Conservation (phyloP, 2,329 filamentous ascomycete genomes). For the Clathrospora elynae region DNA sequence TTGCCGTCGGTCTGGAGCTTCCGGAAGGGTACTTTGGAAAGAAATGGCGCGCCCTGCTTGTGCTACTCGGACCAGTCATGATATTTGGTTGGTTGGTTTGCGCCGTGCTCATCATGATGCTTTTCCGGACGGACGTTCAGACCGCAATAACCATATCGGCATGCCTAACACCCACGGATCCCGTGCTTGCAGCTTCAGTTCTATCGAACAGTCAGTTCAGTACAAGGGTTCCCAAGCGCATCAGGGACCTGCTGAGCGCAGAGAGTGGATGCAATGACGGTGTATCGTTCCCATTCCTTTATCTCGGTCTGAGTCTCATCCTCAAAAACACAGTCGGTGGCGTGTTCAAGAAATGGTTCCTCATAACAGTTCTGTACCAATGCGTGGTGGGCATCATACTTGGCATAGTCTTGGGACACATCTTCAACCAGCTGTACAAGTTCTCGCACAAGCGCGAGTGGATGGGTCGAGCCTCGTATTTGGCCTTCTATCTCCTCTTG, state of each 20-base stretch:
- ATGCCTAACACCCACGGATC: conserved; percentile 63
- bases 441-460: conserved; percentile 54
- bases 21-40: conserved; percentile 55
- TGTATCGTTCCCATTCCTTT: conserved; percentile 62
- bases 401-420: conserved; percentile 55
- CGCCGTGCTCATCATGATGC: conserved; percentile 52
- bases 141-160: conserved; percentile 59
- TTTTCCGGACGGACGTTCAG: conserved; percentile 54
- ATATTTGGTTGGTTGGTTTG: conserved; percentile 56
- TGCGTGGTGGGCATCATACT: conserved; percentile 56
- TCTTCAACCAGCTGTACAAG: conserved; percentile 56
- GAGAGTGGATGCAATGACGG: conserved; percentile 64
- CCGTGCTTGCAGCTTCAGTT: conserved; percentile 60
- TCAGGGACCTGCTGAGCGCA: conserved; percentile 59
- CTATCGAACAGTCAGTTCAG: conserved; percentile 61
- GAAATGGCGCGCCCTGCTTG: conserved; percentile 58
- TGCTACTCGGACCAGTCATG: conserved; percentile 60
- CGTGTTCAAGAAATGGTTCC: conserved; percentile 58
- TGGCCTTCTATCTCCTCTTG: conserved; percentile 62
- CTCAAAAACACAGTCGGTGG: conserved; percentile 46
- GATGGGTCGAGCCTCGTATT: conserved; percentile 57
- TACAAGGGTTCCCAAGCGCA: conserved; percentile 56
- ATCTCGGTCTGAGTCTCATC: conserved; percentile 56
- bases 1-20: conserved; percentile 46
- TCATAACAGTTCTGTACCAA: conserved; percentile 62